A percentile compares a stretch with the other conserved stretches of the same genome.
Conservation (phyloP, 2,329 filamentous ascomycete genomes). For the Nannizzia gypsea region DNA sequence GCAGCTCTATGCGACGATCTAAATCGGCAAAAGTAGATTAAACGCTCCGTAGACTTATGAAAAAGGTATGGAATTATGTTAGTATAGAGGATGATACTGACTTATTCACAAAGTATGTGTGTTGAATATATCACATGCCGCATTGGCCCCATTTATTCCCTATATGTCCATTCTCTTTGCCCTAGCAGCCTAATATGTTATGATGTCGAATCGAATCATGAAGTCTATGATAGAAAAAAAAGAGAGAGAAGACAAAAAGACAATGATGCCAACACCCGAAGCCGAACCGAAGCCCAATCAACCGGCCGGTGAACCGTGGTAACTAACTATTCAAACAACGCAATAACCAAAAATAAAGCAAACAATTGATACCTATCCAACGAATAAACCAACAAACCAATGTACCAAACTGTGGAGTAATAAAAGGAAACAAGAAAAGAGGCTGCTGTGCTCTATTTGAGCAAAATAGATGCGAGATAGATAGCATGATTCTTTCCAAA, state of each 20-base stretch:
- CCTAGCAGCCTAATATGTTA: background rate
- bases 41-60: too few relatives aligned
- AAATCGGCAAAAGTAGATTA: too few relatives aligned
- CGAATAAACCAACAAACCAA: background rate
- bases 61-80: too few relatives aligned
- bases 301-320: background rate
- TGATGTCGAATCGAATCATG: background rate
- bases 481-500: background rate
- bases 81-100: too few relatives aligned
- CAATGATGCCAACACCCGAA: background rate
- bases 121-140: background rate
- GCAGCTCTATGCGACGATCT: too few relatives aligned
- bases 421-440: background rate
- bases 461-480: background rate
- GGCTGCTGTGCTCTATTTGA: background rate
- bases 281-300: background rate
- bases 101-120: too few relatives aligned
- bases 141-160: background rate
- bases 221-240: background rate
- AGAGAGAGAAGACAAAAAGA: background rate
- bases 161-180: conserved; percentile 1
- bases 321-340: background rate
- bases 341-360: background rate
- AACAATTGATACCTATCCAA: background rate
- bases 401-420: background rate